Evolutionary conservation across 768 basidiomycete species (phyloP), one percentile per base, ranked within the genome.

Genomic region (Macrolepiota albuminosa): DNA sequence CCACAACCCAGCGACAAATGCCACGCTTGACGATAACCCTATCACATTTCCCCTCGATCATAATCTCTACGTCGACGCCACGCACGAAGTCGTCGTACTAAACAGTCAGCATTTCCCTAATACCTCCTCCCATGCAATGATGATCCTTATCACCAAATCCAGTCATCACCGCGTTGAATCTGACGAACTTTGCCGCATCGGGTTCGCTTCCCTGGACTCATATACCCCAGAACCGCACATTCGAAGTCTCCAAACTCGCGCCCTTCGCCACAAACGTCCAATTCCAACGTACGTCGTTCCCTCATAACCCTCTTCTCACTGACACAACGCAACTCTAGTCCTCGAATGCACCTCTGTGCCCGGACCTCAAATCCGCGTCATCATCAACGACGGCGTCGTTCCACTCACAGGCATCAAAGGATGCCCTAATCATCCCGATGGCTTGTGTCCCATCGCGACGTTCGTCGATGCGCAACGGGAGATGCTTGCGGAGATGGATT

Each of bases 241-340:
- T 92, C 79, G 85, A 83, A 64, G 79, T 84, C 0, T 82, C 92
- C 5, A 83, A 93, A 62, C 77, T 94, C 39, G 86, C 90, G 18
- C 93, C 94, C 0, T 97, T 97, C 72, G 88, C 87, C 0, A 90
- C 93, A 29, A 95, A 95, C 66, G 69, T 95, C 21, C 91, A 93
- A 68, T 88, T 95, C 79, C 93, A 96, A 74, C 77, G 91, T 93
- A 72, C 58, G 81, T 75, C 14, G 6, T 53, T 21, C 43, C 29
- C 46, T 29, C 14, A 5, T 14, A 26, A 16, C 48, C 36, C 34
- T 51, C 24, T 21, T 40, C 36, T 57, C 18, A 62, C 67, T 47
- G 8, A 47, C 26, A 47, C 24, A 47, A 65, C 63, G 39, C 14
- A 67, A 16, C 21, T 53, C 6, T 70, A 93, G 86, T 91, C 9